These are phyloP conservation scores for Botrytis sinoallii DNA, from an alignment of 2,329 filamentous ascomycete genomes.

Conservation along the genomic window DNA sequence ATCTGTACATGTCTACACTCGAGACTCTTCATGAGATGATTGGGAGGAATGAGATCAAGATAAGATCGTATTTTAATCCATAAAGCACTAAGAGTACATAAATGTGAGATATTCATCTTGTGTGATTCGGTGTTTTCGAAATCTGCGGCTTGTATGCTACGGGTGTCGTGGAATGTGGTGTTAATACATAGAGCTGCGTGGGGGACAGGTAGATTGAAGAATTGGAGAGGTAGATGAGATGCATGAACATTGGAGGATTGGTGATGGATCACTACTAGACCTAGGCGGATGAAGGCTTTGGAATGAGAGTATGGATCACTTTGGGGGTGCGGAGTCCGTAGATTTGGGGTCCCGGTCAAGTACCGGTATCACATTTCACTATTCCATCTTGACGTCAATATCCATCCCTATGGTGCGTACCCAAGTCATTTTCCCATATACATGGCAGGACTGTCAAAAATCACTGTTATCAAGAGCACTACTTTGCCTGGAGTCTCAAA, in stretches of 20 bases:
- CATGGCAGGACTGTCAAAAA: background rate
- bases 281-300: background rate
- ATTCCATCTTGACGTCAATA: slow-evolving; percentile 3
- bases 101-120: background rate
- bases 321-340: background rate
- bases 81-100: background rate
- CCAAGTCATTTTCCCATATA: background rate
- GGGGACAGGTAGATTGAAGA: background rate
- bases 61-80: background rate
- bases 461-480: background rate
- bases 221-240: background rate
- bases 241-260: background rate
- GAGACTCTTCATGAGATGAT: background rate
- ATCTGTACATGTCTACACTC: background rate
- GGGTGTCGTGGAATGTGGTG: background rate
- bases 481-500: background rate
- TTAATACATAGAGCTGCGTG: background rate
- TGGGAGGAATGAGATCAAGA: background rate
- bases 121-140: background rate
- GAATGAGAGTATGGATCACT: background rate
- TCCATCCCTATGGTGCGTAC: background rate
- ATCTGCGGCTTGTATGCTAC: background rate
- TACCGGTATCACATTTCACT: background rate
- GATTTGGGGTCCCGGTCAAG: background rate
- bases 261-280: background rate